These are phyloP conservation scores for Fusarium miscanthi DNA, from an alignment of 2,329 filamentous ascomycete genomes.

Conservation along the genomic window DNA sequence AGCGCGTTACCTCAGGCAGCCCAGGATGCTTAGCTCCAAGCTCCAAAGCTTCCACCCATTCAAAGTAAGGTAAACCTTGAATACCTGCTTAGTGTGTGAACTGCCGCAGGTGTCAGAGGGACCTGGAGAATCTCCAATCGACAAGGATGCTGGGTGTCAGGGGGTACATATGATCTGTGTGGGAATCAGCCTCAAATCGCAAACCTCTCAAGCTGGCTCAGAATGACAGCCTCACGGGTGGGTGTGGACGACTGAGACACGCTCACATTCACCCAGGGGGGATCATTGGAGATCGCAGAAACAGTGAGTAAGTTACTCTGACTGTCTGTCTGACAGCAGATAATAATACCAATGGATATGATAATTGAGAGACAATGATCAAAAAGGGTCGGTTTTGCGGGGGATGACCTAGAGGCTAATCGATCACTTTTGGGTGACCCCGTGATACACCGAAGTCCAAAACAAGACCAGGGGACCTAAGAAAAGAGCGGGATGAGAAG, in stretches of 20 bases:
- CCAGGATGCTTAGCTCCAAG: neutral
- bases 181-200: slow-evolving; percentile 19
- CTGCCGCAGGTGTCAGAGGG: slow-evolving; percentile 37
- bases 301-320: slow-evolving; percentile 1
- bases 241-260: slow-evolving; percentile 35
- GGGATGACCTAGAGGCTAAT: slow-evolving; percentile 14
- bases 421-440: slow-evolving; percentile 30
- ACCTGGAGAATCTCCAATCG: slow-evolving; percentile 14
- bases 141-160: slow-evolving; percentile 8
- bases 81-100: slow-evolving; percentile 34
- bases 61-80: slow-evolving; percentile 1
- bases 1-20: neutral
- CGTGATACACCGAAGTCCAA: slow-evolving; percentile 31
- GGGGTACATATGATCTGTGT: slow-evolving; percentile 21
- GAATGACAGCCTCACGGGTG: slow-evolving; percentile 28
- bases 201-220: slow-evolving; percentile 8
- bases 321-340: neutral
- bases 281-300: slow-evolving; percentile 3
- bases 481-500: slow-evolving; percentile 6
- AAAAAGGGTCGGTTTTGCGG: slow-evolving; percentile 22
- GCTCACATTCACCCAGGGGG: slow-evolving; percentile 26
- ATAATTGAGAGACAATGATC: neutral
- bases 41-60: neutral
- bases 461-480: slow-evolving; percentile 9
- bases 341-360: neutral